phyloP scores from a whole-genome alignment of 192 early-diverging fungal genomes.

The Irineochytrium annulatum region DNA sequence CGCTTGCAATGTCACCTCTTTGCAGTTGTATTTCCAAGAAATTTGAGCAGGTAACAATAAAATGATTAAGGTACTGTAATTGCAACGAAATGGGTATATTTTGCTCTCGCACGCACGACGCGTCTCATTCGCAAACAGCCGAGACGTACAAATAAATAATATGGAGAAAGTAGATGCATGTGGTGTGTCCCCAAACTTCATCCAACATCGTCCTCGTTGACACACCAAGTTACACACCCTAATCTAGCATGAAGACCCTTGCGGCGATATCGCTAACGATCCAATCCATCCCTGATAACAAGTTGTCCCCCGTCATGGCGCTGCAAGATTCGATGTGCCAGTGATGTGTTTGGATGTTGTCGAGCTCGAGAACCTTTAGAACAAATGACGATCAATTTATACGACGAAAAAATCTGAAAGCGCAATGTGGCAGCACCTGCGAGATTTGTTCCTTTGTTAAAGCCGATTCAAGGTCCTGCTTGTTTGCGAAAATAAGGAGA shows the following conservation, averaged over 20 bases:
- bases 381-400: not conserved
- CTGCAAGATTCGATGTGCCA: slow-evolving; percentile 90
- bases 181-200: not conserved
- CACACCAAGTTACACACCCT: too few relatives aligned
- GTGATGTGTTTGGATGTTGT: slow-evolving; percentile 77
- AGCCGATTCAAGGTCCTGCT: slow-evolving; percentile 91
- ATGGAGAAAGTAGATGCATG: not conserved
- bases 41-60: too few relatives aligned
- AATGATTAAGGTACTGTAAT: too few relatives aligned
- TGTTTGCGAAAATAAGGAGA: slow-evolving; percentile 93
- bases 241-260: slow-evolving; percentile 67
- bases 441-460: slow-evolving; percentile 66
- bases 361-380: slow-evolving; percentile 60
- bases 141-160: not conserved
- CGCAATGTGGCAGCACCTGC: slow-evolving; percentile 40
- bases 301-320: slow-evolving; percentile 80
- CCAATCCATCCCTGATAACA: slow-evolving; percentile 93
- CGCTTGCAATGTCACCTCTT: too few relatives aligned
- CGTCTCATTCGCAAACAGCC: too few relatives aligned
- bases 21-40: too few relatives aligned
- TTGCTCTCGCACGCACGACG: too few relatives aligned
- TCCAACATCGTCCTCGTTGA: not conserved
- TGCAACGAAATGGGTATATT: too few relatives aligned
- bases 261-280: slow-evolving; percentile 83
- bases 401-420: slow-evolving; percentile 1